Evolutionary conservation across 306 rosid species (phyloP).

Genomic region (Begonia peltatifolia): DNA sequence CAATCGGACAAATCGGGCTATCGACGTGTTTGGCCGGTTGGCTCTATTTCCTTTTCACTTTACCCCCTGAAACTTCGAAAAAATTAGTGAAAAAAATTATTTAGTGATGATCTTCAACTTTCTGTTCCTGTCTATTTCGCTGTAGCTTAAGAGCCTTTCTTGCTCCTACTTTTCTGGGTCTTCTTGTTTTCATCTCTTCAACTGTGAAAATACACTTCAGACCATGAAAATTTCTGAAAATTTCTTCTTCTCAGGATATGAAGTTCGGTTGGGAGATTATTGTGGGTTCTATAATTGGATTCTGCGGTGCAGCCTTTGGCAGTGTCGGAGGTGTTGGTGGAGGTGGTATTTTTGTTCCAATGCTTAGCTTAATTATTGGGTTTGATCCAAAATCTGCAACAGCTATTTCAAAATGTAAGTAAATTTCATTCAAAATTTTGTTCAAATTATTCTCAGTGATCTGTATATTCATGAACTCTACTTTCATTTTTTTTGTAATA

Average conservation of each 20-base stretch:
- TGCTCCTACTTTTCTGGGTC: too few relatives aligned
- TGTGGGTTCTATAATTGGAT: conserved; percentile 53
- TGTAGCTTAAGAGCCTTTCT: too few relatives aligned
- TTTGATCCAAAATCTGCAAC: conserved; percentile 86
- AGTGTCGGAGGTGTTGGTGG: conserved; percentile 99
- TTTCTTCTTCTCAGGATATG: conserved; percentile 40
- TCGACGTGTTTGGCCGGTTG: conserved; percentile 78
- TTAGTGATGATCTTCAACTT: too few relatives aligned
- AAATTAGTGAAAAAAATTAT: too few relatives aligned
- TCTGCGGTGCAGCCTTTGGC: conserved; percentile 86
- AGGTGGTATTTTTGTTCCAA: conserved; percentile 94
- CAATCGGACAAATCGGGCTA: conserved; percentile 41
- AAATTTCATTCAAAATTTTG: background rate
- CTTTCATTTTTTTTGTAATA: background rate
- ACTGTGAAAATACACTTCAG: too few relatives aligned
- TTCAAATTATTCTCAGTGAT: background rate
- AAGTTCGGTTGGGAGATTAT: conserved; percentile 74
- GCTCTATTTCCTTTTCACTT: background rate
- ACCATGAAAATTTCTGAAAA: too few relatives aligned
- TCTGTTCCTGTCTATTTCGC: too few relatives aligned
- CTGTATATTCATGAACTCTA: background rate
- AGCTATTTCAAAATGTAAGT: conserved; percentile 83
- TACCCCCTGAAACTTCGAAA: background rate
- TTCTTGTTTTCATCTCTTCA: too few relatives aligned
- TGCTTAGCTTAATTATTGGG: conserved; percentile 77